Base-by-base conservation (phyloP, 768 basidiomycete species). In the Mycena maculata region DNA sequence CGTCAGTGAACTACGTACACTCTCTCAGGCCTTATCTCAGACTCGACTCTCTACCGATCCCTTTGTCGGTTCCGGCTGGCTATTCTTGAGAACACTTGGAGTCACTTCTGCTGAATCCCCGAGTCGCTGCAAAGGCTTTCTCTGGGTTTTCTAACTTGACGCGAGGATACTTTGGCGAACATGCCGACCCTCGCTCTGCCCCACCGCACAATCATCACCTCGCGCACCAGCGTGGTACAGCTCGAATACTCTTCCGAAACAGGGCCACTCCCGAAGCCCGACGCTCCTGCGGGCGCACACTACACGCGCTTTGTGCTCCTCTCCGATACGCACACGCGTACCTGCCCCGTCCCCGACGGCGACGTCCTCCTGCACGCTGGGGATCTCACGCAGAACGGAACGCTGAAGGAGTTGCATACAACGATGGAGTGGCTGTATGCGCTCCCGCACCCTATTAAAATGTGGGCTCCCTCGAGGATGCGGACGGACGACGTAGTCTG, bases 371-470 rank as follows among this genome's bases (percentile, higher is more conserved):
- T 47, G 23, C 45, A 47, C 45, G 13, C 15, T 23, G 45, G 45
- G 13, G 45, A 44, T 15, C 45, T 47, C 45, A 47, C 45, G 22
- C 22, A 47, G 23, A 20, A n/a, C 8, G 42, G 42, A 22, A 44
- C 42, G 42, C 42, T 44, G n/a, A 44, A 44, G 42, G 42, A 44
- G n/a, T n/a, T 44, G 20, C 20, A 44, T 18, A 44, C 42, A 18
- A 44, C 42, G 20, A 44, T 44, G 18, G 20, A 22, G 20, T n/a
- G 90, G 91, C 73, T 92, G 47, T 82, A 74, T 65, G 71, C 76
- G 15, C 75, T 91, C 53, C 84, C 87, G 0, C 90, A 92, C 69
- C 81, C 81, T 9, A 68, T 82, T 25, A 91, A 92, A 76, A 86
- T 92, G 89, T 30, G 23, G 25, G 41, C 38, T 11, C 27, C 13